Evolutionary conservation across 495 filamentous ascomycete species (phyloP), one percentile per base, ranked within the genome.

Genomic region (Copromyces sp.): DNA sequence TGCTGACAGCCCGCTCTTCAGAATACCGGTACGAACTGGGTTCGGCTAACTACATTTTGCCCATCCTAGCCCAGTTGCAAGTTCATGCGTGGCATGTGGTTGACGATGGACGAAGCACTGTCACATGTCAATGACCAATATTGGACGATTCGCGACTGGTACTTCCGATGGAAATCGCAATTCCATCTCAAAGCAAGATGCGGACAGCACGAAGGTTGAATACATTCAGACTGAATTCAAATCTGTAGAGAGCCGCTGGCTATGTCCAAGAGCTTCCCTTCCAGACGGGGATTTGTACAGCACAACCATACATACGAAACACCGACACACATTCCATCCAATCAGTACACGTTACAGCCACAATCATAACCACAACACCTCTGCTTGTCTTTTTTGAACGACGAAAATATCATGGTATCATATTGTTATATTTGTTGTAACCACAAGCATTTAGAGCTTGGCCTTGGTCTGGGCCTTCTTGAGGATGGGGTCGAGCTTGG

Each of bases 401-500:
- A 37, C 53, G 29, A 45, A 16, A 16, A 32, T 35, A 17, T 35
- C 12, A 65, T 65, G 53, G 53, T 35, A 65, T 61, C 29, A 35
- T 61, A 6, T 16, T 61, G 29, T 35, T 35, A 11, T 16, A 8
- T 7, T 32, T 61, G 29, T 14, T 39, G 35, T 3, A 37, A 5
- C 35, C 35, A 37, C 20, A 11, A 68, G 7, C 69, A 71, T 83
- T 84, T 87, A 95, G 83, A 97, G 85, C 86, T 97, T 97, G 76
- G 93, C 89, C 85, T 92, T 94, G 74, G 86, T 83, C 77, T 86
- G 88, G 81, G 94, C 92, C 86, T 94, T 96, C 87, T 94, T 94
- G 74, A 98, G 84, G 79, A 98, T 90, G 70, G 94, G 93, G 82
- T 97, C 93, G 83, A 95, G 90, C 90, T 96, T 97, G 61, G 95